A percentile compares a stretch with the other conserved stretches of the same genome.
phyloP scores from a whole-genome alignment of 208 protist genomes.

The Leishmania mexicana region DNA sequence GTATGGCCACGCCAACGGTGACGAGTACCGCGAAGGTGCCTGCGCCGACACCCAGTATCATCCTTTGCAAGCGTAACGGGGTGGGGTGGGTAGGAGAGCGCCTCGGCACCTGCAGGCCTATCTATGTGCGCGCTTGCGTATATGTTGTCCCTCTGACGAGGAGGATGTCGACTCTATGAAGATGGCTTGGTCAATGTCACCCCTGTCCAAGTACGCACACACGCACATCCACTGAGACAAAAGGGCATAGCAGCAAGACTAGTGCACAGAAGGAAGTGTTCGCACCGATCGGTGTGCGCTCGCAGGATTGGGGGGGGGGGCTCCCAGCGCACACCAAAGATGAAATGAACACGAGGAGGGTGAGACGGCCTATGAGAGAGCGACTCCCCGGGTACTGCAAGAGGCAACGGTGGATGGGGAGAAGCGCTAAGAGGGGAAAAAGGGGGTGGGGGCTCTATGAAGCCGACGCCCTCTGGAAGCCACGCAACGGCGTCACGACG shows the following conservation, averaged over 20 bases:
- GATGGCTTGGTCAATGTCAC: background rate
- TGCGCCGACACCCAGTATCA: constrained; percentile 73
- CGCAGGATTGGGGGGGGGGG: background rate
- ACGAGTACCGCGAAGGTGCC: constrained; percentile 81
- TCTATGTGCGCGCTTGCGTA: background rate
- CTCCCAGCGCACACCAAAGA: background rate
- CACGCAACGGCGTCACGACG: background rate
- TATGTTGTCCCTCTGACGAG: background rate
- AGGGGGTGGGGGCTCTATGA: background rate
- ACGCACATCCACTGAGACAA: background rate
- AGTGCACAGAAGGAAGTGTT: background rate
- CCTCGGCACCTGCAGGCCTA: background rate
- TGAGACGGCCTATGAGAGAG: background rate
- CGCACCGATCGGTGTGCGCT: background rate
- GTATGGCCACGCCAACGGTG: constrained; percentile 48
- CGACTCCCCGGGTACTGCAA: background rate
- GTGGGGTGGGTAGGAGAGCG: background rate
- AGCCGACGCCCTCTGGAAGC: background rate
- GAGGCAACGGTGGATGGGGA: background rate
- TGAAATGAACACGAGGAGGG: background rate
- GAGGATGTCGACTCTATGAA: background rate
- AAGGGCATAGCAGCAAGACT: background rate
- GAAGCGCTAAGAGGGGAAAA: background rate
- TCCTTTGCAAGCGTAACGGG: constrained; percentile 5
- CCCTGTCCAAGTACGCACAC: background rate